Evolutionary conservation across 352 stramenopile species (phyloP).

Genomic region (Elongisporangium senticosum): DNA sequence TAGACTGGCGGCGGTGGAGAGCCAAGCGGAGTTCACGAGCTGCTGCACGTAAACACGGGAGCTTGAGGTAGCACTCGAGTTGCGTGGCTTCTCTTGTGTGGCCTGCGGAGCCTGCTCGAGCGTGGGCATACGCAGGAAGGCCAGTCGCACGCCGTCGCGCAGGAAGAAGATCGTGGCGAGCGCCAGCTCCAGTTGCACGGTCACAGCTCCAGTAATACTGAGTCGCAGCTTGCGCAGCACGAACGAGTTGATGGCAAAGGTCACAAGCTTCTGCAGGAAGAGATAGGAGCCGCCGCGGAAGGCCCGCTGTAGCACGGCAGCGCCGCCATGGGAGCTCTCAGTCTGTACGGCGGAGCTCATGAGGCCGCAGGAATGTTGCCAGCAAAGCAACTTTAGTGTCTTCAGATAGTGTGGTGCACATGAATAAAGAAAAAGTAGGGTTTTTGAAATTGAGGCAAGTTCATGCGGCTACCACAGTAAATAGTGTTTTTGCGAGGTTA

Average conservation of each 20-base stretch:
- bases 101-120: constrained; percentile 25
- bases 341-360: neutral
- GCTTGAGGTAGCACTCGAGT: neutral
- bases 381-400: neutral
- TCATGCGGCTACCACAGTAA: neutral
- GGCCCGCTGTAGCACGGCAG: constrained; percentile 35
- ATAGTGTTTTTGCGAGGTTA: neutral
- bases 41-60: constrained; percentile 38
- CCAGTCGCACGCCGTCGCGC: constrained; percentile 85
- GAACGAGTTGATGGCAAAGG: constrained; percentile 82
- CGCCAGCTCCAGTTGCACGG: constrained; percentile 85
- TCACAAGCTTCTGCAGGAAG: constrained; percentile 81
- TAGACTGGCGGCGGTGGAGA: constrained; percentile 33
- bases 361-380: neutral
- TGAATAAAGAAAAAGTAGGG: neutral
- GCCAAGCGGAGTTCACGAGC: constrained; percentile 73
- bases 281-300: constrained; percentile 66
- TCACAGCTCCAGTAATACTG: constrained; percentile 72
- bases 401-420: neutral
- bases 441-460: no score
- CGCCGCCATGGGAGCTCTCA: neutral
- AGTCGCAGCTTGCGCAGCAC: constrained; percentile 69
- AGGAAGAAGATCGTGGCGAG: constrained; percentile 87
- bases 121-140: constrained; percentile 75
- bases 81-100: constrained; percentile 1